Base-by-base conservation (phyloP, 768 basidiomycete genomes). In the Termitomyces sp. region DNA sequence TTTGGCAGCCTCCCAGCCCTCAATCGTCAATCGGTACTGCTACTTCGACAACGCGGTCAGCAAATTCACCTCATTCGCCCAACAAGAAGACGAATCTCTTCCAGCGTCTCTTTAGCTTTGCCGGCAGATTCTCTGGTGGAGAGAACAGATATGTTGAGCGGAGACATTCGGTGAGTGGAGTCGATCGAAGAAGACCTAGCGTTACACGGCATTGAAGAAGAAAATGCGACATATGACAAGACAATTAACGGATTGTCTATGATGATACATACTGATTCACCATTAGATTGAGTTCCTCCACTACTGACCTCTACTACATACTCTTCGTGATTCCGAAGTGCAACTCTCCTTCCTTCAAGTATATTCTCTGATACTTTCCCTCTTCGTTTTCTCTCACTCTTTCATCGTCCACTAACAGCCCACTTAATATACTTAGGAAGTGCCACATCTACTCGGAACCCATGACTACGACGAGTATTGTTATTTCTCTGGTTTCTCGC, bases 11-110 rank as follows among this genome's bases (percentile, higher is more conserved):
- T 56, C 72, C 75, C 43, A 76, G 73, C 68, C 78, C 83, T 64
- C 80, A 81, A 42, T 74, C 78, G 31, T 86, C 85, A 12, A 75
- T 86, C 29, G 77, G 77, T 63, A 86, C 86, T 32, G 81, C 83
- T 50, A 85, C 83, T n/a, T 84, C 84, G 8, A 79, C 83, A 46
- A 83, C 77, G 58, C 83, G 83, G 68, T 83, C 85, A 14, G 80
- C 80, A n/a, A 80, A 77, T 48, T 81, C 84, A 8, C 81, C 84
- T 43, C 64, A 66, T 40, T 74, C 72, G 43, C 64, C 72, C 56
- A 86, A 80, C 57, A 86, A 81, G 74, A 85, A 82, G 63, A 83
- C 62, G 3, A 55, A 83, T 38, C 83, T 89, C 65, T 83, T 89
- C 68, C 82, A 83, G 68, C 81, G 87, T 57, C 70, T 89, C 9